phyloP scores from a whole-genome alignment of 345 rosid species.

The Gossypium sturtianum region DNA sequence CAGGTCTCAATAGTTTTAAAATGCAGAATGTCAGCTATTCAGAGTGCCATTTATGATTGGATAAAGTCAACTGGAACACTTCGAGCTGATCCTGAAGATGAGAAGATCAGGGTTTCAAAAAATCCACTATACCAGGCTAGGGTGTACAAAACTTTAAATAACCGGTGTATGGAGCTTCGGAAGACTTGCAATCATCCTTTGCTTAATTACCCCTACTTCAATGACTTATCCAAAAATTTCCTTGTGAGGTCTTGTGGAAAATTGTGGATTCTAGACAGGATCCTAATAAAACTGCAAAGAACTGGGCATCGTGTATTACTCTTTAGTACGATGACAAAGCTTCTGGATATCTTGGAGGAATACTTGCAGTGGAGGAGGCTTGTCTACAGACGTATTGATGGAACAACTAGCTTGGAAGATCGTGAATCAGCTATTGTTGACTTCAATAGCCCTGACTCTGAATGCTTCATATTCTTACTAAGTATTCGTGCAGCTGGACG shows the following conservation, averaged over 20 bases:
- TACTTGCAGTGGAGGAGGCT: slow-evolving; percentile 93
- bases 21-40: slow-evolving; percentile 97
- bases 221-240: slow-evolving; percentile 83
- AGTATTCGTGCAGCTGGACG: slow-evolving; percentile 99
- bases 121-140: slow-evolving; percentile 76
- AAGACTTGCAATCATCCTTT: slow-evolving; percentile 97
- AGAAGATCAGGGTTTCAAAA: slow-evolving; percentile 63
- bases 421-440: slow-evolving; percentile 99
- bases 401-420: slow-evolving; percentile 98
- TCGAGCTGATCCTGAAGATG: slow-evolving; percentile 97
- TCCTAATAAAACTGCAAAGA: slow-evolving; percentile 88
- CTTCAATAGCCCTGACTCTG: slow-evolving; percentile 77
- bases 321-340: slow-evolving; percentile 99
- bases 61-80: slow-evolving; percentile 94
- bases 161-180: slow-evolving; percentile 99
- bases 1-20: slow-evolving; percentile 90
- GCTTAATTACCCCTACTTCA: slow-evolving; percentile 90
- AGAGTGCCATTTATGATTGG: slow-evolving; percentile 98
- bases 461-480: slow-evolving; percentile 91
- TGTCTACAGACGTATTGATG: slow-evolving; percentile 92
- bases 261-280: slow-evolving; percentile 90
- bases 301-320: slow-evolving; percentile 96
- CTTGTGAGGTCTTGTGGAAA: slow-evolving; percentile 95
- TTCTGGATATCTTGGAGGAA: slow-evolving; percentile 96
- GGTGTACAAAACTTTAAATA: slow-evolving; percentile 67